Evolutionary conservation across 1,139 yeast species (phyloP), one percentile per base, ranked within the genome.

Genomic region (Candida freyschussii): DNA sequence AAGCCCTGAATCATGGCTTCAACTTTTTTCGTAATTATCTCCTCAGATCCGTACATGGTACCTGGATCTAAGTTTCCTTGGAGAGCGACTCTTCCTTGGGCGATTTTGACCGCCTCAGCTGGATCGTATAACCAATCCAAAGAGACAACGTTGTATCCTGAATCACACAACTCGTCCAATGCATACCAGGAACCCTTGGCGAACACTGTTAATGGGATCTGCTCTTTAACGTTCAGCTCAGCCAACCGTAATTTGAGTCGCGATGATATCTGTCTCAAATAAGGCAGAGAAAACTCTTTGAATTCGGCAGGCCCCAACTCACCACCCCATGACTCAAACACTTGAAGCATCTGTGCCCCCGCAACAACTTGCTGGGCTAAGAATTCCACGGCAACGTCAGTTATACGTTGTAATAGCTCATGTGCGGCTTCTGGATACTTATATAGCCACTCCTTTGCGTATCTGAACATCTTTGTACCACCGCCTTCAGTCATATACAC

Each of bases 171-270:
- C 36, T 79, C 82, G 50, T 91, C 93, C 37, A 91, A 67, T 5
- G 97, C 96, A 53, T 87, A 91, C 97, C 97, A 91, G 0, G 98
- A 95, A 31, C 96, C 96, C 63, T 89, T 91, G 21, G 97, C 91
- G 55, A 91, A 91, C 5, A 87, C 79, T 0, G 95, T 84, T 55
- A 91, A 63, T 25, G 98, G 98, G 26, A 93, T 78, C 25, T 72
- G 63, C 44, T 85, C 93, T 7, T 53, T 57, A 34, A 83, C 60
- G 3, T 91, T 94, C 39, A 85, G 64, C 59, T 84, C 91, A 39
- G 59, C 53, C 51, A 91, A 69, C 52, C 94, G 75, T 10, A 51
- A 43, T 16, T 94, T 95, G 28, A 91, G 71, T 47, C 72, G 72
- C 12, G 66, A 62, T 18, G 86, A 73, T 43, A 91, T 89, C 56